phyloP scores from a whole-genome alignment of 371 early-diverging fungal genomes.

The Lichtheimia hyalospora region DNA sequence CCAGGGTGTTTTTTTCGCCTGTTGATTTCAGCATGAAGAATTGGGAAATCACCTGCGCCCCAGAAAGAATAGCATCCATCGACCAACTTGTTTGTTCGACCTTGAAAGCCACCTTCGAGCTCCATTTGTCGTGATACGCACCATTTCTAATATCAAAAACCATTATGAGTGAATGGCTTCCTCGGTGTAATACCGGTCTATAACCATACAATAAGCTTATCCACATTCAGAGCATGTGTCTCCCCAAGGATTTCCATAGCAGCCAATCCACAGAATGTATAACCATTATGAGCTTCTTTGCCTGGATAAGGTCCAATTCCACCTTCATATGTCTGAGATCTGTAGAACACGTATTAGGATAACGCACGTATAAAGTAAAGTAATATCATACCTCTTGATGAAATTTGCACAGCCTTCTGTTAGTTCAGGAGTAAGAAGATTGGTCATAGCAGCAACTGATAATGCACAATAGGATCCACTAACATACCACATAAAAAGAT shows the following conservation, averaged over 20 bases:
- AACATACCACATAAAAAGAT: background rate
- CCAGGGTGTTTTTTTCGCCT: too few species aligned
- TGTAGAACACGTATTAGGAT: background rate
- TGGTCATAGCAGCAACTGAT: constrained; percentile 74
- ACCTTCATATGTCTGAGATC: constrained; percentile 93
- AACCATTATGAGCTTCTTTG: constrained; percentile 97
- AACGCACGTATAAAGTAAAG: background rate
- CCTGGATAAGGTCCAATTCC: constrained; percentile 89
- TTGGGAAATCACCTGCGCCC: constrained; percentile 87
- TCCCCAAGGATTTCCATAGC: constrained; percentile 79
- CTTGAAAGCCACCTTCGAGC: constrained; percentile 95
- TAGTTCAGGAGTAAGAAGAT: constrained; percentile 81
- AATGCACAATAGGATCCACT: constrained; percentile 93
- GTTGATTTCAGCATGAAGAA: constrained; percentile 56
- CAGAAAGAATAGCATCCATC: constrained; percentile 99
- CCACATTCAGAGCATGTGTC: constrained; percentile 59
- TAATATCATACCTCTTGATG: constrained; percentile 44
- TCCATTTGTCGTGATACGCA: constrained; percentile 78
- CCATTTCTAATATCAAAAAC: constrained; percentile 60
- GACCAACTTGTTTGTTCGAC: constrained; percentile 95
- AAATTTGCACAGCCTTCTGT: constrained; percentile 70
- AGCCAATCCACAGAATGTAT: constrained; percentile 94
- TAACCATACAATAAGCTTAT: constrained; percentile 55
- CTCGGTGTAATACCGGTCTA: background rate
- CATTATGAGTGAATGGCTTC: background rate